Base-by-base conservation (phyloP, 164 flowering plant genomes). In the Annona squamosa region DNA sequence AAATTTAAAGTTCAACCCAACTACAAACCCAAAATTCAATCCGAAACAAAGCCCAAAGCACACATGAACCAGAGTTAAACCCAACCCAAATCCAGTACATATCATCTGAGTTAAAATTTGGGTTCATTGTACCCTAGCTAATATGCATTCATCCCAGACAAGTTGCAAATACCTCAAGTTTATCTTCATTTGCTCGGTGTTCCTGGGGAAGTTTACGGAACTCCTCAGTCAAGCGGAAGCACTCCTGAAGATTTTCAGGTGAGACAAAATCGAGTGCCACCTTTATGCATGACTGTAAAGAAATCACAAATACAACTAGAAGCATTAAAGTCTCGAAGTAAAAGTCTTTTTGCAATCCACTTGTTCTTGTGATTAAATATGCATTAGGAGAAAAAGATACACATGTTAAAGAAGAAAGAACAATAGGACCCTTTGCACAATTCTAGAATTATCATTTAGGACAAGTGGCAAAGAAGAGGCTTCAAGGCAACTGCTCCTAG, bases 201-300 rank as follows among this genome's bases (percentile, higher is more conserved):
- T 73, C 71, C 16, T 73, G 68, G 10, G 81, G 81, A 70, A 79
- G 79, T 5, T n/a, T 1, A 61, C 81, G 78, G 65, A 79, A 79
- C 57, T 79, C 79, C 42, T 79, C 79, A 4, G 79, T 73, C 68
- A 79, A 67, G 5, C 74, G 79, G 56, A 79, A 44, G 73, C 81
- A 79, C 52, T 79, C 77, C 7, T 46, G 65, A 7, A 79, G 48
- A 63, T 76, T 79, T 70, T 79, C 81, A 47, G 81, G 77, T n/a
- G 81, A 79, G 43, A 79, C 81, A 73, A 79, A 79, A 41, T 79
- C 81, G 37, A 76, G 68, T 1, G 81, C 81, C 19, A 79, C 81
- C 69, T 79, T 79, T 37, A 73, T 79, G n/a, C 81, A 79, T 19
- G 81, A 76, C 81, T 79, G 74, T 59, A 75, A 41, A 61, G 10